Percentiles rank a stretch among this genome's conserved stretches.
Conservation (phyloP, 116 monocot species). For the Papilionanthe hybrid region DNA sequence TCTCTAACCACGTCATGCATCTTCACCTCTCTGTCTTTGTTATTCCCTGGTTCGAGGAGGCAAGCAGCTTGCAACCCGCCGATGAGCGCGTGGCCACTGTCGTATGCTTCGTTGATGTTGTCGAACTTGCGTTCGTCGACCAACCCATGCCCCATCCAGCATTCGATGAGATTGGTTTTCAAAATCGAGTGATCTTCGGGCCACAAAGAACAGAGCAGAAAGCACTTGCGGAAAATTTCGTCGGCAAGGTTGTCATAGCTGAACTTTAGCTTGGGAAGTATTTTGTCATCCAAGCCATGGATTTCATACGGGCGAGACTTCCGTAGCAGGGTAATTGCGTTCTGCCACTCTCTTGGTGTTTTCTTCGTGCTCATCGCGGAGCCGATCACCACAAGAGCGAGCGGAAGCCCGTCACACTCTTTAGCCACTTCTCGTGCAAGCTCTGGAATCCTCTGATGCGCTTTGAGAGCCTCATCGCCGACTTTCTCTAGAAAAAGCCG, state of each 20-base stretch:
- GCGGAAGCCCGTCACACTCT: slow-evolving; percentile 20
- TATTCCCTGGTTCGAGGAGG: slow-evolving; percentile 13
- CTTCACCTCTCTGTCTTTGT: slow-evolving; percentile 2
- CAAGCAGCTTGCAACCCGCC: slow-evolving; percentile 6
- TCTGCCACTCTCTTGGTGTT: slow-evolving; percentile 11
- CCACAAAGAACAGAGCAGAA: slow-evolving; percentile 21
- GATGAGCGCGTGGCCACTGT: slow-evolving; percentile 8
- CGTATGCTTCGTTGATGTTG: slow-evolving; percentile 9
- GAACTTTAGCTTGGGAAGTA: slow-evolving; percentile 8
- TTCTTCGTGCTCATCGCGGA: slow-evolving; percentile 12
- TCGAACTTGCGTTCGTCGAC: slow-evolving; percentile 4
- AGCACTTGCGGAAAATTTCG: slow-evolving; percentile 9
- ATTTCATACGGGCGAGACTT: background rate
- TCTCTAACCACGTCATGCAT: slow-evolving; percentile 13
- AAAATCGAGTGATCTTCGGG: slow-evolving; percentile 19
- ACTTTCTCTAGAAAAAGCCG: slow-evolving; percentile 21
- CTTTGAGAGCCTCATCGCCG: slow-evolving; percentile 6
- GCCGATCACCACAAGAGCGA: slow-evolving; percentile 19
- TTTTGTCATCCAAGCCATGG: slow-evolving; percentile 1
- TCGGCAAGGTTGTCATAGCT: slow-evolving; percentile 21
- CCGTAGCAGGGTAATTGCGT: slow-evolving; percentile 7
- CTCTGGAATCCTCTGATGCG: background rate
- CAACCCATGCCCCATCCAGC: slow-evolving; percentile 28
- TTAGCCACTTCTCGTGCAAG: slow-evolving; percentile 2
- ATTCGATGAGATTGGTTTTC: slow-evolving; percentile 19